A percentile compares a stretch with the other conserved stretches of the same genome.
Evolutionary conservation across 768 basidiomycete genomes (phyloP).

Genomic region (Sarcodon aspratus): DNA sequence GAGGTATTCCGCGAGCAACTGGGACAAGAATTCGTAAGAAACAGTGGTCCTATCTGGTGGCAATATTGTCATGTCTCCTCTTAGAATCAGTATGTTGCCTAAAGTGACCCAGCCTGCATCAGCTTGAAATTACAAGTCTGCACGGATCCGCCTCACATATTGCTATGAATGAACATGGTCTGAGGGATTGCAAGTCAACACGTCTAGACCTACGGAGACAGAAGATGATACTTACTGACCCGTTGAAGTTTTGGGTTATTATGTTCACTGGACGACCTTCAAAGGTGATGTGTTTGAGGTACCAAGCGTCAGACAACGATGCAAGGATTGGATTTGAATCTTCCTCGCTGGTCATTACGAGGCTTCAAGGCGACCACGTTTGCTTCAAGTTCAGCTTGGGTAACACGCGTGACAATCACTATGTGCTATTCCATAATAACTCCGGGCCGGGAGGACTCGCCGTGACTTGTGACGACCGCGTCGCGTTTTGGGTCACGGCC

Average conservation of each 20-base stretch:
- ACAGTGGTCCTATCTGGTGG: slow-evolving; percentile 57
- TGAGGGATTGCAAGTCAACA: slow-evolving; percentile 17
- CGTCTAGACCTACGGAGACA: not conserved
- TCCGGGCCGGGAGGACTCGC: too few relatives aligned
- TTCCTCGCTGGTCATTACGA: too few relatives aligned
- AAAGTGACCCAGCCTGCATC: not conserved
- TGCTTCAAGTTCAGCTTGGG: too few relatives aligned
- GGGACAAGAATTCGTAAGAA: slow-evolving; percentile 77
- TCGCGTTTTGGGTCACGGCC: slow-evolving; percentile 1
- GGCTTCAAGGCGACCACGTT: too few relatives aligned
- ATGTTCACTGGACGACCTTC: slow-evolving; percentile 26
- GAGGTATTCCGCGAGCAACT: slow-evolving; percentile 76
- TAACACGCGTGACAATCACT: too few relatives aligned
- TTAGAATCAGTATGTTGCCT: slow-evolving; percentile 85
- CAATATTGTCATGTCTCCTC: slow-evolving; percentile 68
- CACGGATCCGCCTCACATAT: slow-evolving; percentile 44
- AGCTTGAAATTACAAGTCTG: not conserved
- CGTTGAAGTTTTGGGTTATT: slow-evolving; percentile 78
- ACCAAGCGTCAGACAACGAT: slow-evolving; percentile 48
- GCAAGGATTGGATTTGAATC: too few relatives aligned
- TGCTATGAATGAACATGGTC: slow-evolving; percentile 87
- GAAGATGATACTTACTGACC: slow-evolving; percentile 31
- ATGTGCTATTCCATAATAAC: too few relatives aligned
- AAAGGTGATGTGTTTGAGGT: slow-evolving; percentile 59
- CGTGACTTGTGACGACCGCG: not conserved